These are phyloP conservation scores for Aspergillus nanangensis DNA, from an alignment of 495 filamentous ascomycete species.

Conservation along the genomic window DNA sequence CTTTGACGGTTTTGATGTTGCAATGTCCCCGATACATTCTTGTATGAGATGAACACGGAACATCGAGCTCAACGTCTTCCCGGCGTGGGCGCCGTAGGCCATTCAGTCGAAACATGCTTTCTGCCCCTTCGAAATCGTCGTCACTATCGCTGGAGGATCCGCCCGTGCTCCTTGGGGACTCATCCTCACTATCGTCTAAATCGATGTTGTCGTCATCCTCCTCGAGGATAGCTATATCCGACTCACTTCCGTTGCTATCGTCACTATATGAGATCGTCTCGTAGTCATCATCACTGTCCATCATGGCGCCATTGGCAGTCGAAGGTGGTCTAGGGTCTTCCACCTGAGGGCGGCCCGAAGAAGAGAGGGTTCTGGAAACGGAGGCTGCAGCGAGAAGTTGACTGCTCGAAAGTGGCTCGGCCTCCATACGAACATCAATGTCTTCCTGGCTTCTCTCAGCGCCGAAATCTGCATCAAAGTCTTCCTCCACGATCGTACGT, in stretches of 20 bases:
- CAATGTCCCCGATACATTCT: constrained; percentile 62
- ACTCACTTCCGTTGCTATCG: constrained; percentile 4
- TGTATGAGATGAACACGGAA: constrained; percentile 55
- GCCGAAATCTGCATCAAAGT: constrained; percentile 31
- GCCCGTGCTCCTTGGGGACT: constrained; percentile 21
- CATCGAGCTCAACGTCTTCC: constrained; percentile 47
- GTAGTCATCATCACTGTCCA: too few relatives aligned
- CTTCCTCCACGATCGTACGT: constrained; percentile 31
- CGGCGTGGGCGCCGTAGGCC: constrained; percentile 27
- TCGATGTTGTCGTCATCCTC: constrained; percentile 11
- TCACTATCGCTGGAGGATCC: constrained; percentile 25
- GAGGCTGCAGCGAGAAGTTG: constrained; percentile 16
- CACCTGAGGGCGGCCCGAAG: too few relatives aligned
- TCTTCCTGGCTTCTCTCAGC: constrained; percentile 41
- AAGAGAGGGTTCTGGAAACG: neutral
- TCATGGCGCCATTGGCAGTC: too few relatives aligned
- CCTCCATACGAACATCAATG: constrained; percentile 36
- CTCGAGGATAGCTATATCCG: constrained; percentile 1
- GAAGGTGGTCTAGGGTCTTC: too few relatives aligned
- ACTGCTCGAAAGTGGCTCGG: constrained; percentile 33
- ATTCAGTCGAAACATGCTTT: constrained; percentile 18
- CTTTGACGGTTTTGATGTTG: constrained; percentile 72
- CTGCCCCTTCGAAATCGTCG: constrained; percentile 25
- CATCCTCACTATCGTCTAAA: constrained; percentile 9
- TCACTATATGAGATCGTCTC: constrained; percentile 13